Conservation (phyloP, 2,329 filamentous ascomycete species). For the Thielaviopsis punctulata region DNA sequence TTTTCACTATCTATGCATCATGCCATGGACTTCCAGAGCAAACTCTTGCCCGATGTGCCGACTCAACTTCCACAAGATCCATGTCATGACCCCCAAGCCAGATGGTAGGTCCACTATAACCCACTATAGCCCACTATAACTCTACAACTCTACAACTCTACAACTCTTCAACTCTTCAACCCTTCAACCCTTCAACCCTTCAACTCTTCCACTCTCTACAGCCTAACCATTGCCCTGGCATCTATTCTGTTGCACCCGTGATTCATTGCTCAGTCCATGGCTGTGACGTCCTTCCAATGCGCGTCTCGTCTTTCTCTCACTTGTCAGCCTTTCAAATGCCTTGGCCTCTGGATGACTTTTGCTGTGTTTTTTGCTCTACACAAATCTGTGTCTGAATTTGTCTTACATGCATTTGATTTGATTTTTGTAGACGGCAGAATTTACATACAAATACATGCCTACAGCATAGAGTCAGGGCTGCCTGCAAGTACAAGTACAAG, state of each 20-base stretch:
- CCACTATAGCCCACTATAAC: constrained; percentile 5
- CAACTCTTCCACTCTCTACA: too few relatives aligned
- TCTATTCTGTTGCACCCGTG: background rate
- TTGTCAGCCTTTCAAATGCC: background rate
- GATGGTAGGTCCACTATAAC: constrained; percentile 54
- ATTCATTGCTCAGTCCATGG: background rate
- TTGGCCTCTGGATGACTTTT: background rate
- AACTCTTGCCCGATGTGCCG: constrained; percentile 98
- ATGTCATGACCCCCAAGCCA: constrained; percentile 41
- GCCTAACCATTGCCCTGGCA: too few relatives aligned
- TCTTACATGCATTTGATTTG: background rate
- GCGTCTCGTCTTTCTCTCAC: background rate
- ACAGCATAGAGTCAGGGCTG: background rate
- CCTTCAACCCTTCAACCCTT: too few relatives aligned
- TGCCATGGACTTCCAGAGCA: constrained; percentile 87
- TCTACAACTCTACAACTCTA: constrained; percentile 13
- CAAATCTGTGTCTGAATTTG: background rate
- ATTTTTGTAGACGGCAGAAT: background rate
- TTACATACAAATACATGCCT: background rate
- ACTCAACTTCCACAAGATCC: constrained; percentile 74
- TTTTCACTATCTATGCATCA: constrained; percentile 81
- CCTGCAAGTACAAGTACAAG: background rate
- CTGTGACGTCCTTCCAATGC: background rate
- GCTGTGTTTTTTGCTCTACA: constrained; percentile 7
- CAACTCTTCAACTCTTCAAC: background rate